These are phyloP conservation scores for Colletotrichum spinosum DNA, from an alignment of 2,329 filamentous ascomycete species.

Conservation along the genomic window DNA sequence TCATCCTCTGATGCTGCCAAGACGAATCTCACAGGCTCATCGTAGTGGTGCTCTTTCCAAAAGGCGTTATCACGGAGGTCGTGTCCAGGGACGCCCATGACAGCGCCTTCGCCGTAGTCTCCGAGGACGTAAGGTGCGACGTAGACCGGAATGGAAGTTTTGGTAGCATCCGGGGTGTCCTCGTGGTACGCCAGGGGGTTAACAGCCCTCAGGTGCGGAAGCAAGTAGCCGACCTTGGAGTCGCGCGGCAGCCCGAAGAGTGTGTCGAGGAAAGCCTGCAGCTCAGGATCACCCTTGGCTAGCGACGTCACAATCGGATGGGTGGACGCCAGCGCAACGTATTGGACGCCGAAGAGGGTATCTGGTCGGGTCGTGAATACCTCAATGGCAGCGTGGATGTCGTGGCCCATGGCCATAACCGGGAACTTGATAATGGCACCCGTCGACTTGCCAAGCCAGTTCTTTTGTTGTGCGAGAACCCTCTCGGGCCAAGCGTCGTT, in stretches of 20 bases:
- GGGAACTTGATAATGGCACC: constrained; percentile 81
- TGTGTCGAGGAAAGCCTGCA: constrained; percentile 76
- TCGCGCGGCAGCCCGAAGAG: constrained; percentile 66
- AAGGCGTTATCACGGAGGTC: constrained; percentile 83
- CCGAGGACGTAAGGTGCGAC: constrained; percentile 87
- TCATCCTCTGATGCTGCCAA: constrained; percentile 65
- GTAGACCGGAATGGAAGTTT: constrained; percentile 76
- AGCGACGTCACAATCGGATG: constrained; percentile 76
- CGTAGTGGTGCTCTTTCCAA: constrained; percentile 77
- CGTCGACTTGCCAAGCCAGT: constrained; percentile 86
- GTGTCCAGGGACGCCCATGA: constrained; percentile 93
- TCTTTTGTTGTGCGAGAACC: constrained; percentile 84
- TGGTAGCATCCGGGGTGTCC: constrained; percentile 60
- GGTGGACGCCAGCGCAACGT: constrained; percentile 79
- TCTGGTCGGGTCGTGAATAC: constrained; percentile 89
- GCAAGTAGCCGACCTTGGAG: constrained; percentile 74
- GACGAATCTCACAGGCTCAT: constrained; percentile 72
- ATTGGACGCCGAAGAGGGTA: constrained; percentile 89
- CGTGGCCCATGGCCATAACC: constrained; percentile 58
- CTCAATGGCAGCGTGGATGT: constrained; percentile 65
- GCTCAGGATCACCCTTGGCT: constrained; percentile 68
- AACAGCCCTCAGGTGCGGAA: constrained; percentile 70
- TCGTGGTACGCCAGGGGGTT: constrained; percentile 74
- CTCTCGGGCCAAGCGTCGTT: constrained; percentile 82
- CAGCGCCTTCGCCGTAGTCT: constrained; percentile 87